A percentile compares a stretch with the other conserved stretches of the same genome.
These are phyloP conservation scores for Podosphaera xanthii DNA, from an alignment of 2,329 filamentous ascomycete species.

Conservation along the genomic window DNA sequence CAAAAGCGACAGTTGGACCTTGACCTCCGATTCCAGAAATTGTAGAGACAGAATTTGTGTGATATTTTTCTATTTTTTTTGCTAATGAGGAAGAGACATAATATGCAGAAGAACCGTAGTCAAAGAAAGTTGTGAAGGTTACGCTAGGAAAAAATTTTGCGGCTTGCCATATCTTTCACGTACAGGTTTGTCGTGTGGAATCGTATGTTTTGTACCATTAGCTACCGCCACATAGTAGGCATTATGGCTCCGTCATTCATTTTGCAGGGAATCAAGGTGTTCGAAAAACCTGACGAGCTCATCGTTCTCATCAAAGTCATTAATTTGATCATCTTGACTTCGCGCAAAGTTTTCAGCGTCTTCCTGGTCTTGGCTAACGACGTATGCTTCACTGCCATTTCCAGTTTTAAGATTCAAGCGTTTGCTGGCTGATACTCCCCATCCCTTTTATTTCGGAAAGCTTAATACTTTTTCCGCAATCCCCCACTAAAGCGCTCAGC, in stretches of 20 bases:
- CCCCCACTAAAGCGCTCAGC: not conserved
- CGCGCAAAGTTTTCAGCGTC: not conserved
- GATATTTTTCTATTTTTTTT: not conserved
- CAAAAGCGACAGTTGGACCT: not conserved
- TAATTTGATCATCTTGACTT: not conserved
- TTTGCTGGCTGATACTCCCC: not conserved
- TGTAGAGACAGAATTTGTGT: not conserved
- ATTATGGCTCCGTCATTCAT: not conserved
- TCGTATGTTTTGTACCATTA: not conserved
- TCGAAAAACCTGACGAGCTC: not conserved
- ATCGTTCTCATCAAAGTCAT: not conserved
- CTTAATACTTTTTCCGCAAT: not conserved
- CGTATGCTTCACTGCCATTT: not conserved
- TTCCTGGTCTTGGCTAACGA: not conserved
- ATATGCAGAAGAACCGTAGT: not conserved
- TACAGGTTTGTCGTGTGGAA: not conserved
- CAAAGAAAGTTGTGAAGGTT: not conserved
- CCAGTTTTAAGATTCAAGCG: not conserved
- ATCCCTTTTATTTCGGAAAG: not conserved
- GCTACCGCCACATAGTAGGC: not conserved
- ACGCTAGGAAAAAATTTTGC: not conserved
- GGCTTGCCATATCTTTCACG: not conserved
- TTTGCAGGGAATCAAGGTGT: not conserved
- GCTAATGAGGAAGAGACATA: not conserved
- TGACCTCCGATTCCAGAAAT: not conserved